Evolutionary conservation across 2,329 filamentous ascomycete species (phyloP).

Genomic region (Daldinia sp.): DNA sequence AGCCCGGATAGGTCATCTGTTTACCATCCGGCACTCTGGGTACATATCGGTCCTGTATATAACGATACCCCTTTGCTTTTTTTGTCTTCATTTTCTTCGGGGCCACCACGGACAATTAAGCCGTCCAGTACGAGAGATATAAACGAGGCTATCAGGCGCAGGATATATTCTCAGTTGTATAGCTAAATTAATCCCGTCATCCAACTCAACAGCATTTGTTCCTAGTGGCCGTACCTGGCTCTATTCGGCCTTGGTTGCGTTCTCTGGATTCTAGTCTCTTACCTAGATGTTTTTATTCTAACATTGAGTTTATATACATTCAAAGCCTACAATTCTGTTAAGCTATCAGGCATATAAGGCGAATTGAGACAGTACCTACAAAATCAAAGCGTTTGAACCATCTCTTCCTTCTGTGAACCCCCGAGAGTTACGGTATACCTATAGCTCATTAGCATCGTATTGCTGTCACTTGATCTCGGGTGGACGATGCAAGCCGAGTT

Average conservation of each 20-base stretch:
- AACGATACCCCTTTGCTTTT: slow-evolving; percentile 36
- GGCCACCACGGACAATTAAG: slow-evolving; percentile 18
- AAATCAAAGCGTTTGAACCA: neutral
- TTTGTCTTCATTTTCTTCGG: slow-evolving; percentile 27
- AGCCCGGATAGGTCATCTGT: slow-evolving; percentile 21
- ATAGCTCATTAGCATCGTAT: neutral
- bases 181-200: slow-evolving; percentile 42
- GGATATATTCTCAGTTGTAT: slow-evolving; percentile 46
- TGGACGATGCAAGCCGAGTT: neutral
- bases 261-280: neutral
- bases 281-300: neutral
- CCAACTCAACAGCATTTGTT: neutral
- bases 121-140: slow-evolving; percentile 19
- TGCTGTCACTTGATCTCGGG: neutral
- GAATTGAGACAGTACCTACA: neutral
- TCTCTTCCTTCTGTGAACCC: neutral
- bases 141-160: slow-evolving; percentile 30
- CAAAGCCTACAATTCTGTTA: neutral
- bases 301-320: too few species aligned
- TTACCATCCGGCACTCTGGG: slow-evolving; percentile 28
- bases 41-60: slow-evolving; percentile 39
- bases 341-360: neutral
- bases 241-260: neutral
- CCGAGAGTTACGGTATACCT: neutral
- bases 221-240: neutral